Evolutionary conservation across 371 early-diverging fungal genomes (phyloP).

Genomic region (Conidiobolus incongruus): DNA sequence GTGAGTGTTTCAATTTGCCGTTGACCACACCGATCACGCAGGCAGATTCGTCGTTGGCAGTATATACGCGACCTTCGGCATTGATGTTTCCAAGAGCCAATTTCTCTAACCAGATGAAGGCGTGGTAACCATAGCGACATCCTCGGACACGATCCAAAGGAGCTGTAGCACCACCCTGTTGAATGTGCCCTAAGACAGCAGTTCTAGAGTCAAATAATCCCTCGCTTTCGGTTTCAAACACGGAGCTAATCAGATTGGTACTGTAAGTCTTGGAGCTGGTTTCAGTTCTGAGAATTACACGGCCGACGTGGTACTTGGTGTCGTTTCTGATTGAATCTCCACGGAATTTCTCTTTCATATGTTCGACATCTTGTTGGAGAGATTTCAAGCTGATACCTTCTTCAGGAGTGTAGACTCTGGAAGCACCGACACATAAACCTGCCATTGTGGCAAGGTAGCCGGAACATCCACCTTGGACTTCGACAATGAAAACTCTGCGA

Average conservation of each 20-base stretch:
- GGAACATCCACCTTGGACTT: conserved; percentile 92
- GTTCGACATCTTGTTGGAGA: conserved; percentile 64
- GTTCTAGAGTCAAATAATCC: conserved; percentile 81
- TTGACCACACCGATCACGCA: conserved; percentile 71
- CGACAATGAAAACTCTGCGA: conserved; percentile 91
- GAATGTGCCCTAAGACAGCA: conserved; percentile 87
- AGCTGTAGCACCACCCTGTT: conserved; percentile 90
- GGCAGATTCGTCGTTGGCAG: conserved; percentile 27
- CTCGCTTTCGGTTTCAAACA: conserved; percentile 84
- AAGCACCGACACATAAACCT: conserved; percentile 78
- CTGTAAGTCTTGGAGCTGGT: conserved; percentile 63
- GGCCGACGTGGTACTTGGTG: conserved; percentile 43
- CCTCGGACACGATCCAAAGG: conserved; percentile 94
- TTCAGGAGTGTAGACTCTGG: conserved; percentile 89
- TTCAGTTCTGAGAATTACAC: conserved; percentile 34
- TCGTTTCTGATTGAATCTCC: conserved; percentile 40
- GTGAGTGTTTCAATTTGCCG: conserved; percentile 30
- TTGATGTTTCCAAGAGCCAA: conserved; percentile 12
- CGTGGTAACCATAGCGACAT: conserved; percentile 57
- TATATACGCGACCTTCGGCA: conserved; percentile 24
- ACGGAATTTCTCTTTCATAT: conserved; percentile 45
- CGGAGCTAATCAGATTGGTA: conserved; percentile 70
- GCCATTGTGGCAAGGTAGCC: conserved; percentile 88
- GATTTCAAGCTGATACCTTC: conserved; percentile 60
- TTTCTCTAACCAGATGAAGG: conserved; percentile 28